These are phyloP conservation scores for Galeopsis tetrahit DNA, from an alignment of 257 asterid species.

Conservation along the genomic window DNA sequence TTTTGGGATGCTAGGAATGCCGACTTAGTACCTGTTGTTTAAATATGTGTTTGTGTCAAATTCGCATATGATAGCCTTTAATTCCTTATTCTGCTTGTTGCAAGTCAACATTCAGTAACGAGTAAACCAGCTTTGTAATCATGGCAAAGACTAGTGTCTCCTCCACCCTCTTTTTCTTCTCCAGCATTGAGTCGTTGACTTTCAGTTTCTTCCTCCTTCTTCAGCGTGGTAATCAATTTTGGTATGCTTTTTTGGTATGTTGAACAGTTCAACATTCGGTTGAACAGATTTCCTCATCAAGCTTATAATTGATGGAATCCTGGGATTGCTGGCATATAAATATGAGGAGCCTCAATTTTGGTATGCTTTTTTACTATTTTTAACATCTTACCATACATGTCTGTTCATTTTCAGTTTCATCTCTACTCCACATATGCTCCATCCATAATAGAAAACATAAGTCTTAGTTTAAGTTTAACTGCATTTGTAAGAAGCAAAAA, in stretches of 20 bases:
- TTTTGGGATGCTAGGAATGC: conserved; percentile 24
- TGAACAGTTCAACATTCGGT: too few relatives aligned
- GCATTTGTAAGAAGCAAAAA: background rate
- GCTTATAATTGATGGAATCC: too few relatives aligned
- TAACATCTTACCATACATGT: background rate
- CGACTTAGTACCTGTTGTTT: conserved; percentile 19
- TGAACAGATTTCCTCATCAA: too few relatives aligned
- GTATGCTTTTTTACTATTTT: too few relatives aligned
- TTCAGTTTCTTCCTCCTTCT: too few relatives aligned
- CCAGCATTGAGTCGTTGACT: too few relatives aligned
- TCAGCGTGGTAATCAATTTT: too few relatives aligned
- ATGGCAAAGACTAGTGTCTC: conserved; percentile 12
- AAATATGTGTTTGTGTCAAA: conserved; percentile 17
- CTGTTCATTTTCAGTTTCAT: background rate
- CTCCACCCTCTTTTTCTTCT: background rate
- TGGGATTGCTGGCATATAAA: too few relatives aligned
- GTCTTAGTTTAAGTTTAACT: background rate
- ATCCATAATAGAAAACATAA: background rate
- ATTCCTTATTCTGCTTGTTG: conserved; percentile 19
- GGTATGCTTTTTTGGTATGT: too few relatives aligned
- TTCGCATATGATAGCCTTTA: conserved; percentile 12
- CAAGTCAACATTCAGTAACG: conserved; percentile 17
- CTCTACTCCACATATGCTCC: background rate
- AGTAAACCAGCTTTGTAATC: background rate
- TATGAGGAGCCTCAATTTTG: too few relatives aligned